These are phyloP conservation scores for Coniochaeta ligniaria DNA, from an alignment of 2,329 filamentous ascomycete genomes.

Conservation along the genomic window DNA sequence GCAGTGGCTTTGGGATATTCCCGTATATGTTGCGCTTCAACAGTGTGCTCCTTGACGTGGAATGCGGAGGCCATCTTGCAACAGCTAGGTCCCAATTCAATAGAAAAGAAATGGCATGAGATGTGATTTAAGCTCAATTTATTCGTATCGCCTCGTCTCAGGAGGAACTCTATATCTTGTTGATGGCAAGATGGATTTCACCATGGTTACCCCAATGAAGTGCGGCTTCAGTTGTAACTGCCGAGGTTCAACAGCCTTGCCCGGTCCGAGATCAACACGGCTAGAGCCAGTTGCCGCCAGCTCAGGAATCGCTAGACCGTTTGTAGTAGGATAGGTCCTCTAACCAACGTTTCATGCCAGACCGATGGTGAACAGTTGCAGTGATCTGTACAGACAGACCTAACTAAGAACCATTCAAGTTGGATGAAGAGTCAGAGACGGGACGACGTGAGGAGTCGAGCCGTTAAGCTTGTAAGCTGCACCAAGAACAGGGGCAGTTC, in stretches of 20 bases:
- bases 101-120: not conserved
- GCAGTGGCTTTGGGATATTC: constrained; percentile 72
- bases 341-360: not conserved
- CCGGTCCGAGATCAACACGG: not conserved
- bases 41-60: constrained; percentile 63
- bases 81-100: not conserved
- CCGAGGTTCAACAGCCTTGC: not conserved
- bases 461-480: not conserved
- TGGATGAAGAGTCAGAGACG: too few species aligned
- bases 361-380: not conserved
- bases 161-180: not conserved
- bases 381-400: not conserved
- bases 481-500: too few species aligned
- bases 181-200: not conserved
- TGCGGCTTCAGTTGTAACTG: not conserved
- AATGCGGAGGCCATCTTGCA: constrained; percentile 39
- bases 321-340: too few species aligned
- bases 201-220: not conserved
- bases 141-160: not conserved
- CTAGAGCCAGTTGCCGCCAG: not conserved
- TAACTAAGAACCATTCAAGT: too few species aligned
- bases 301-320: not conserved
- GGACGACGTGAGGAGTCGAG: not conserved
- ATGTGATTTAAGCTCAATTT: not conserved
- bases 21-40: constrained; percentile 71